A percentile compares a stretch with the other conserved stretches of the same genome.
Evolutionary conservation across 2,329 filamentous ascomycete species (phyloP).

Genomic region (Parafenestella ontariensis): DNA sequence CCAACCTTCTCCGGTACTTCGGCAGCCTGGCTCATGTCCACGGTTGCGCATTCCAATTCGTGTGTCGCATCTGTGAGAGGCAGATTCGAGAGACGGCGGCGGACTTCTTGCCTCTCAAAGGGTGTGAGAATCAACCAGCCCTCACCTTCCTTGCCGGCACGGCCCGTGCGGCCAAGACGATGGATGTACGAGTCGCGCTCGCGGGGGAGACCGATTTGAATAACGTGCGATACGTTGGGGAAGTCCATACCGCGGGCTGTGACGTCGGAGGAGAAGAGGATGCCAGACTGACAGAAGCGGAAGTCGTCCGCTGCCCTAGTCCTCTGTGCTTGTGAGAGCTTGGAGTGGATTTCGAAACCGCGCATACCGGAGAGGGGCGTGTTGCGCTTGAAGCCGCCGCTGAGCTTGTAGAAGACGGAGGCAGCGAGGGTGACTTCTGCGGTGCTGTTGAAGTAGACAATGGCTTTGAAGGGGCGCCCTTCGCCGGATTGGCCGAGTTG

Average conservation of each 20-base stretch:
- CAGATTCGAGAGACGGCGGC: slow-evolving; percentile 63
- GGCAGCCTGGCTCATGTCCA: slow-evolving; percentile 53
- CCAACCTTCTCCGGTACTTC: slow-evolving; percentile 52
- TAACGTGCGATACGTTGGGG: slow-evolving; percentile 60
- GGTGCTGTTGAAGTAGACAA: slow-evolving; percentile 87
- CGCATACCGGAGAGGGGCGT: slow-evolving; percentile 43
- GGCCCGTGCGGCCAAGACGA: slow-evolving; percentile 61
- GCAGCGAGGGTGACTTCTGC: slow-evolving; percentile 71
- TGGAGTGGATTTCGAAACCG: slow-evolving; percentile 76
- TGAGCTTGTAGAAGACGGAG: slow-evolving; percentile 63
- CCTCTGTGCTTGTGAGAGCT: slow-evolving; percentile 72
- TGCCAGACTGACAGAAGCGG: slow-evolving; percentile 66
- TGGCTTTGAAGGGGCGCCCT: slow-evolving; percentile 84
- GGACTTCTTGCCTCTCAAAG: slow-evolving; percentile 59
- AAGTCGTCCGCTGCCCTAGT: slow-evolving; percentile 76
- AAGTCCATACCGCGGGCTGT: slow-evolving; percentile 63
- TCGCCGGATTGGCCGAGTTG: slow-evolving; percentile 52
- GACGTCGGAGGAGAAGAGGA: slow-evolving; percentile 59
- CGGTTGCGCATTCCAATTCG: slow-evolving; percentile 58
- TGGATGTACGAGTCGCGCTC: slow-evolving; percentile 59
- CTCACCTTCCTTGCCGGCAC: slow-evolving; percentile 75
- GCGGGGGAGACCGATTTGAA: slow-evolving; percentile 57
- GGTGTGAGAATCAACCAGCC: slow-evolving; percentile 71
- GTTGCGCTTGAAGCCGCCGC: slow-evolving; percentile 44
- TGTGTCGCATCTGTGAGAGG: slow-evolving; percentile 64